These are phyloP conservation scores for Austroboletus novae-zelandiae DNA, from an alignment of 1,284 basidiomycete species.

Conservation along the genomic window DNA sequence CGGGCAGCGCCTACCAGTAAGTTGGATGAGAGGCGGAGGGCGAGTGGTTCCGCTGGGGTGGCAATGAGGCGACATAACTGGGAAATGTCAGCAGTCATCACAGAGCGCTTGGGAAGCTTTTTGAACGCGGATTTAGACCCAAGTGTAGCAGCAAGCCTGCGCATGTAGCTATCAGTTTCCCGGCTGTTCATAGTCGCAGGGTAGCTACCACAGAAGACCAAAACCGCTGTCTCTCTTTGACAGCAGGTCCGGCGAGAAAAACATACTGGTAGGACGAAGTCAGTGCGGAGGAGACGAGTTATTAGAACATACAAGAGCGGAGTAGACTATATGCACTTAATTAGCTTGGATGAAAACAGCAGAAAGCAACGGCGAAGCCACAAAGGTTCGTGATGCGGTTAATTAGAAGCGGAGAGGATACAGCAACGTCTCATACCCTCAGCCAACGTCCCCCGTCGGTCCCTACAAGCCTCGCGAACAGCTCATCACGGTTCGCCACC, in stretches of 20 bases:
- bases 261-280: constrained; percentile 45
- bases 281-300: background rate
- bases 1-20: constrained; percentile 84
- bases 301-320: constrained; percentile 1
- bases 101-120: constrained; percentile 76
- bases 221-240: constrained; percentile 76
- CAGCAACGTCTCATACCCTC: constrained; percentile 25
- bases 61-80: constrained; percentile 78
- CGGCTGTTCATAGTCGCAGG: background rate
- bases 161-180: constrained; percentile 13
- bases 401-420: constrained; percentile 10
- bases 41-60: constrained; percentile 80
- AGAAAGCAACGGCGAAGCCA: constrained; percentile 2
- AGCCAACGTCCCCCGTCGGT: constrained; percentile 41
- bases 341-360: background rate
- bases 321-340: background rate
- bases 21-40: constrained; percentile 80
- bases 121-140: constrained; percentile 83
- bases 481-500: constrained; percentile 60
- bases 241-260: constrained; percentile 72
- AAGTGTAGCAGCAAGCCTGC: constrained; percentile 84
- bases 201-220: constrained; percentile 68
- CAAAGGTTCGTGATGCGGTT: constrained; percentile 12
- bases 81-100: constrained; percentile 76
- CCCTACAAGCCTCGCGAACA: constrained; percentile 66